Evolutionary conservation across 2,329 filamentous ascomycete species (phyloP).

Genomic region (Neopestalotiopsis rosae): DNA sequence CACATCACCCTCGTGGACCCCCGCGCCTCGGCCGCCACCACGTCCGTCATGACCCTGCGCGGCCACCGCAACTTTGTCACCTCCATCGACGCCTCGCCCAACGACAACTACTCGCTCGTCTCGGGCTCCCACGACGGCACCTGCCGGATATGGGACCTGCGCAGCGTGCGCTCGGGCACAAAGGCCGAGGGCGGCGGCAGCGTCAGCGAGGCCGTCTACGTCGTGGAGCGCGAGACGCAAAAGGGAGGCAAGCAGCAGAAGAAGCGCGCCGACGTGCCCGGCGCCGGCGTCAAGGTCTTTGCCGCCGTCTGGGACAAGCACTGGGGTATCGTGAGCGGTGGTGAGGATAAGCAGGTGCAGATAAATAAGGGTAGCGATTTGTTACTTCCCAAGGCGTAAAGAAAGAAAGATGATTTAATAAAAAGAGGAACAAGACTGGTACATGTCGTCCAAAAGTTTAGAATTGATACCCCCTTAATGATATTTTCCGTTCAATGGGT

Average conservation of each 20-base stretch:
- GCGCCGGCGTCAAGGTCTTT: slow-evolving; percentile 90
- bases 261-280: slow-evolving; percentile 66
- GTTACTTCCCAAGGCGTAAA: slow-evolving; percentile 32
- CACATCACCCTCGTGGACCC: slow-evolving; percentile 96
- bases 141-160: slow-evolving; percentile 91
- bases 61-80: slow-evolving; percentile 81
- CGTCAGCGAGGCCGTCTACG: slow-evolving; percentile 76
- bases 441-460: background rate
- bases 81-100: slow-evolving; percentile 55
- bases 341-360: slow-evolving; percentile 94
- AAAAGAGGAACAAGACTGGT: background rate
- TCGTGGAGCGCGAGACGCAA: slow-evolving; percentile 76
- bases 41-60: slow-evolving; percentile 87
- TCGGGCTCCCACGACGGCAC: slow-evolving; percentile 93
- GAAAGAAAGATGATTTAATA: background rate
- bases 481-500: slow-evolving; percentile 5
- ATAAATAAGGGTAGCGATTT: slow-evolving; percentile 75
- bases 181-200: slow-evolving; percentile 66
- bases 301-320: slow-evolving; percentile 83
- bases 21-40: slow-evolving; percentile 74
- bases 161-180: slow-evolving; percentile 66
- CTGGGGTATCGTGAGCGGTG: slow-evolving; percentile 87
- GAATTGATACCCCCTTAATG: slow-evolving; percentile 14
- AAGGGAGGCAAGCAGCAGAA: slow-evolving; percentile 57
- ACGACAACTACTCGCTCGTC: slow-evolving; percentile 81